These are phyloP conservation scores for Phytophthora meadii DNA, from an alignment of 352 stramenopile species.

Conservation along the genomic window DNA sequence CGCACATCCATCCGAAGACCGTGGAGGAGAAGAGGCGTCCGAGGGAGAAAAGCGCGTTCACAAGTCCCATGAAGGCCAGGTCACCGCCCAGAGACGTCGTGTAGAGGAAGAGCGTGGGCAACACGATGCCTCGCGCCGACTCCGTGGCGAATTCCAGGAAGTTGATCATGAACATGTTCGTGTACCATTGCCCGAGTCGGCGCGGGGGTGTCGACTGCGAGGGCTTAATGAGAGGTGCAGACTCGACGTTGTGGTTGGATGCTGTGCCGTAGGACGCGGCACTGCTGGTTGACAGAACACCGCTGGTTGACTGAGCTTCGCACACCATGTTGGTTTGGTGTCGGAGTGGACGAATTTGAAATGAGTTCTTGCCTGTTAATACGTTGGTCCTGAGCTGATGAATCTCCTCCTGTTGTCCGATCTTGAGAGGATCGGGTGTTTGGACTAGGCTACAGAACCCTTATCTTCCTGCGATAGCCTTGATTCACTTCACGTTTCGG, in stretches of 20 bases:
- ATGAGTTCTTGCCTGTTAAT: conserved; percentile 8
- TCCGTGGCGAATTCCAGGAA: conserved; percentile 83
- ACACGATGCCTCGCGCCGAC: conserved; percentile 71
- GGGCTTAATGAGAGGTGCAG: conserved; percentile 37
- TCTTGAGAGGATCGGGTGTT: too few species aligned
- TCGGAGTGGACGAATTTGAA: conserved; percentile 19
- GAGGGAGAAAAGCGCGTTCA: conserved; percentile 79
- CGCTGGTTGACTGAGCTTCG: conserved; percentile 18
- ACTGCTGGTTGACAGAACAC: conserved; percentile 12
- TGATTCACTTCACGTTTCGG: too few species aligned
- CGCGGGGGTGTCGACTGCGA: conserved; percentile 38
- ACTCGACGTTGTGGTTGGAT: conserved; percentile 11
- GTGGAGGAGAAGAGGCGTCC: conserved; percentile 78
- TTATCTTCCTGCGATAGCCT: too few species aligned
- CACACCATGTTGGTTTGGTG: conserved; percentile 28
- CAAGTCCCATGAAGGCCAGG: conserved; percentile 74
- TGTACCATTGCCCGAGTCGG: conserved; percentile 58
- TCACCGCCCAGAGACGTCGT: conserved; percentile 74
- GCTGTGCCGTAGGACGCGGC: conserved; percentile 20
- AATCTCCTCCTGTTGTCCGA: too few species aligned
- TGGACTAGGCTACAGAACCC: too few species aligned
- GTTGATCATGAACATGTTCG: conserved; percentile 84
- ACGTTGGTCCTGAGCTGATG: too few species aligned
- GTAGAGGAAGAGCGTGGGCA: conserved; percentile 85
- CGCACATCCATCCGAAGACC: conserved; percentile 83